phyloP scores from a whole-genome alignment of 2,329 filamentous ascomycete species.

The Aureobasidium pullulans region DNA sequence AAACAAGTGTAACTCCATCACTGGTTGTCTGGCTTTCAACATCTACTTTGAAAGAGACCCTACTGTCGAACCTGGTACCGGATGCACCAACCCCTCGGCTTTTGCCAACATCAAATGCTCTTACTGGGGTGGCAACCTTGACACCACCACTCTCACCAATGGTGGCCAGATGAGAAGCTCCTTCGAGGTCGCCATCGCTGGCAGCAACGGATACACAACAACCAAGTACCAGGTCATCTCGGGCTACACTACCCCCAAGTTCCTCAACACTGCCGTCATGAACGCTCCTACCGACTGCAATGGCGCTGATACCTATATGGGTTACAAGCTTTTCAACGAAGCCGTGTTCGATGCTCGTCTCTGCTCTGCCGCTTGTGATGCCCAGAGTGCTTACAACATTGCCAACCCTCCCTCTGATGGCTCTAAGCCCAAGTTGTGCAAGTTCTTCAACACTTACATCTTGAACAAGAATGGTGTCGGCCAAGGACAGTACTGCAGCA shows the following conservation, averaged over 20 bases:
- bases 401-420: constrained; percentile 12
- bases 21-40: constrained; percentile 20
- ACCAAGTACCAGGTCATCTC: constrained; percentile 14
- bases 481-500: constrained; percentile 31
- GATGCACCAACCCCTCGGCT: constrained; percentile 16
- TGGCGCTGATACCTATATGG: constrained; percentile 23
- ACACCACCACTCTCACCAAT: constrained; percentile 14
- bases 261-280: constrained; percentile 21
- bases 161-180: constrained; percentile 18
- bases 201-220: constrained; percentile 22
- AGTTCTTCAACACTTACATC: constrained; percentile 33
- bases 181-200: constrained; percentile 27
- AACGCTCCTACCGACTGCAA: constrained; percentile 22
- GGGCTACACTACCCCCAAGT: constrained; percentile 8
- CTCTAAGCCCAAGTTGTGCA: not conserved
- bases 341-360: constrained; percentile 25
- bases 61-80: constrained; percentile 12
- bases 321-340: constrained; percentile 21
- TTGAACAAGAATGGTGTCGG: constrained; percentile 30
- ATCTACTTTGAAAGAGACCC: constrained; percentile 19
- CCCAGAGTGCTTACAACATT: constrained; percentile 18
- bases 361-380: constrained; percentile 20
- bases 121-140: constrained; percentile 16
- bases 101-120: constrained; percentile 16
- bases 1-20: constrained; percentile 18